Percentiles rank a stretch among this genome's conserved stretches.
Evolutionary conservation across 768 basidiomycete species (phyloP).

Genomic region (Podaxis carcinomalis): DNA sequence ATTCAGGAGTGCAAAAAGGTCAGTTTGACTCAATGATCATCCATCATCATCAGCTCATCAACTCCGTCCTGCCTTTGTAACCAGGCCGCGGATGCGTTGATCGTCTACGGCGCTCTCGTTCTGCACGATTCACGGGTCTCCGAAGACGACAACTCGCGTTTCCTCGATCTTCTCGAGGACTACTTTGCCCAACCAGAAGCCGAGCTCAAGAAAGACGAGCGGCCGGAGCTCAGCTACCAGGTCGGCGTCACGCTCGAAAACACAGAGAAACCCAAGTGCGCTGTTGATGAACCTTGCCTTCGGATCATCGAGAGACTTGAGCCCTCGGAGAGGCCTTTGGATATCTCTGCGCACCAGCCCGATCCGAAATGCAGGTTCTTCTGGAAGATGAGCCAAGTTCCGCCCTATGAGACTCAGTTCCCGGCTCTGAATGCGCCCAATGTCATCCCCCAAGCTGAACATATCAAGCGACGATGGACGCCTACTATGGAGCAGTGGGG

Average conservation of each 20-base stretch:
- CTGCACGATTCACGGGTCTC: slow-evolving; percentile 82
- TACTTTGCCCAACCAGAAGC: slow-evolving; percentile 77
- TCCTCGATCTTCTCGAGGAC: slow-evolving; percentile 89
- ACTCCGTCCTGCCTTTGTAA: neutral
- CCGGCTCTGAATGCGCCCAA: slow-evolving; percentile 78
- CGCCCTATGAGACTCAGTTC: slow-evolving; percentile 76
- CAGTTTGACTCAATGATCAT: slow-evolving; percentile 8
- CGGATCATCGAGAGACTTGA: slow-evolving; percentile 74
- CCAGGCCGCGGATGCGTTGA: slow-evolving; percentile 78
- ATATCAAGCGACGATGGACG: slow-evolving; percentile 62
- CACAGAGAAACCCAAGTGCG: slow-evolving; percentile 89
- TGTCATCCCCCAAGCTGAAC: slow-evolving; percentile 64
- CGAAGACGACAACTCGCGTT: slow-evolving; percentile 74
- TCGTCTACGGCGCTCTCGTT: slow-evolving; percentile 81
- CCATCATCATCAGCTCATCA: slow-evolving; percentile 1
- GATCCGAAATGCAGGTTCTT: slow-evolving; percentile 97
- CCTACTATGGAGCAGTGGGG: slow-evolving; percentile 85
- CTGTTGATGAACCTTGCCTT: slow-evolving; percentile 78
- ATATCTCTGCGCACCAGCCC: slow-evolving; percentile 72
- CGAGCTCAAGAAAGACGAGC: slow-evolving; percentile 69
- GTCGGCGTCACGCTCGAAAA: slow-evolving; percentile 95
- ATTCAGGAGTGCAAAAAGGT: slow-evolving; percentile 67
- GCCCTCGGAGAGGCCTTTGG: slow-evolving; percentile 77
- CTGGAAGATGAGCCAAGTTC: slow-evolving; percentile 74
- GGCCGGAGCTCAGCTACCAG: slow-evolving; percentile 86